These are phyloP conservation scores for Ophiosphaerella narmari DNA, from an alignment of 2,329 filamentous ascomycete genomes.

Conservation along the genomic window DNA sequence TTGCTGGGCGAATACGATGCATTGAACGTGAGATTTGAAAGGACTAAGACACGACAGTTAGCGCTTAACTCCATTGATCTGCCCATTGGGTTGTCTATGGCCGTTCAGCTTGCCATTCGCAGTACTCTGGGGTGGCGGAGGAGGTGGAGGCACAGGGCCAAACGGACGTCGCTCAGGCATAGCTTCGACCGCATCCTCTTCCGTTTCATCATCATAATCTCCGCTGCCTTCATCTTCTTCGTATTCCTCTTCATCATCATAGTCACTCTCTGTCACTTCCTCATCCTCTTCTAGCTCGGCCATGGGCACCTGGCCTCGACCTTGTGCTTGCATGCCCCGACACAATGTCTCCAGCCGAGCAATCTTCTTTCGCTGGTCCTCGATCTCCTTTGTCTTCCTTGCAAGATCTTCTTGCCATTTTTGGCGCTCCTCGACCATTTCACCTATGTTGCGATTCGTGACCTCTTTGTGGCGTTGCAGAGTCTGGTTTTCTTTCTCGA, in stretches of 20 bases:
- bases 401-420: conserved; percentile 75
- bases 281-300: conserved; percentile 61
- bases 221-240: conserved; percentile 50
- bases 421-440: conserved; percentile 93
- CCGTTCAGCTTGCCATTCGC: conserved; percentile 43
- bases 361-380: conserved; percentile 81
- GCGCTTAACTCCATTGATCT: conserved; percentile 47
- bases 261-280: conserved; percentile 54
- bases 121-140: conserved; percentile 38
- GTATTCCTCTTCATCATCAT: conserved; percentile 48
- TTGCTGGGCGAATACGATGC: background rate
- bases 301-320: conserved; percentile 69
- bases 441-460: conserved; percentile 91
- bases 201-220: conserved; percentile 61
- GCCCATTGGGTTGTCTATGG: conserved; percentile 45
- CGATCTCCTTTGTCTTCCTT: conserved; percentile 73
- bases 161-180: conserved; percentile 41
- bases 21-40: conserved; percentile 6
- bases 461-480: conserved; percentile 92
- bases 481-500: conserved; percentile 94
- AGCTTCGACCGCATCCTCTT: conserved; percentile 57
- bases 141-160: conserved; percentile 45
- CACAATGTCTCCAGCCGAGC: conserved; percentile 93
- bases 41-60: conserved; percentile 27
- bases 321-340: conserved; percentile 94